Evolutionary conservation across 768 basidiomycete genomes (phyloP).

Genomic region (Russula ochroleuca): DNA sequence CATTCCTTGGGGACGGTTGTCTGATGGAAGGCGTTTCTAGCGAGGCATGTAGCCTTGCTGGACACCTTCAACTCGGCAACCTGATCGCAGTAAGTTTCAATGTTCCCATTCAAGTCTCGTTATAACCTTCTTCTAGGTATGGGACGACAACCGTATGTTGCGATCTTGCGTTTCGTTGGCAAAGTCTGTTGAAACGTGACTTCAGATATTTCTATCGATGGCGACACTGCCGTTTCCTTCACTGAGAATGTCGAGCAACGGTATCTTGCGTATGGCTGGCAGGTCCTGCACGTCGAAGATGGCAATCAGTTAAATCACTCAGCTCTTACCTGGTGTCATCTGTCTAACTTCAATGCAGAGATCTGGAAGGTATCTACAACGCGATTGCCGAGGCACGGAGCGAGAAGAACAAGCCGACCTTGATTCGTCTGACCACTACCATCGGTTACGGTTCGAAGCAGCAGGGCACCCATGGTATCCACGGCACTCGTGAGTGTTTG

Average conservation of each 20-base stretch:
- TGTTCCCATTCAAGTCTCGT: slow-evolving; percentile 14
- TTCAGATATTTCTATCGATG: slow-evolving; percentile 92
- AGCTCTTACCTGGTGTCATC: background rate
- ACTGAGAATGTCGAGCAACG: slow-evolving; percentile 90
- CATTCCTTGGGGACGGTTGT: slow-evolving; percentile 93
- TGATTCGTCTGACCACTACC: slow-evolving; percentile 82
- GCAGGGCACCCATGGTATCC: slow-evolving; percentile 91
- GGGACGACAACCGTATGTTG: slow-evolving; percentile 89
- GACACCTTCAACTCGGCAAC: slow-evolving; percentile 91
- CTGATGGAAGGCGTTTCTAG: slow-evolving; percentile 95
- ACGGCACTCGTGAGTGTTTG: slow-evolving; percentile 77
- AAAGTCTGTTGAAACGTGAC: slow-evolving; percentile 21
- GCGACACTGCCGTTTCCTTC: slow-evolving; percentile 87
- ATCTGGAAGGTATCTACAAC: slow-evolving; percentile 69
- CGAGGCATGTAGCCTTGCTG: slow-evolving; percentile 89
- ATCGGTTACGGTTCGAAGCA: slow-evolving; percentile 93
- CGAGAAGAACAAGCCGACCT: slow-evolving; percentile 78
- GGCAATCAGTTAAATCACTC: slow-evolving; percentile 57
- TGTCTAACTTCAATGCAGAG: slow-evolving; percentile 42
- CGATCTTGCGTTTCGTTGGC: background rate
- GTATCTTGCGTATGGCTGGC: slow-evolving; percentile 91
- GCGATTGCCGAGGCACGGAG: slow-evolving; percentile 75
- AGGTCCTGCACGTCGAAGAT: slow-evolving; percentile 78
- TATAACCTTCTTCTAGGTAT: slow-evolving; percentile 51
- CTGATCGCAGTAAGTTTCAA: slow-evolving; percentile 70